Percentiles rank a stretch among this genome's conserved stretches.
phyloP scores from a whole-genome alignment of 2,329 filamentous ascomycete species.

The Pleurostoma richardsiae region DNA sequence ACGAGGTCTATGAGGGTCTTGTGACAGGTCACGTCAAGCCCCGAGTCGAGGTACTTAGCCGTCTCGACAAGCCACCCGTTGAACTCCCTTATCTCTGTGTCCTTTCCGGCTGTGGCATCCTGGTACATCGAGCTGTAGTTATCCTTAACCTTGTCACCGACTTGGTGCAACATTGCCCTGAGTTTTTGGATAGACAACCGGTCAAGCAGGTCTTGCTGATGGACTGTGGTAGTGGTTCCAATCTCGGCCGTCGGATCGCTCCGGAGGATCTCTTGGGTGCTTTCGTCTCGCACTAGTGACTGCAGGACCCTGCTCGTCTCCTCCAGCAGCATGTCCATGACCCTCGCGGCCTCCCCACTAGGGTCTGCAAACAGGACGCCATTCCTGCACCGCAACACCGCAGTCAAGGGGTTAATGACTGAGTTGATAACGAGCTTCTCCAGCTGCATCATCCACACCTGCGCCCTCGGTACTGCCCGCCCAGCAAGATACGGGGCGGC shows the following conservation, averaged over 20 bases:
- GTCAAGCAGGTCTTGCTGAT: slow-evolving; percentile 16
- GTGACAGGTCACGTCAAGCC: slow-evolving; percentile 12
- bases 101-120: slow-evolving; percentile 44
- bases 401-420: slow-evolving; percentile 81
- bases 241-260: no score
- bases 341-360: slow-evolving; percentile 39
- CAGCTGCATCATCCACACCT: slow-evolving; percentile 62
- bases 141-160: slow-evolving; percentile 41
- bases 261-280: slow-evolving; percentile 30
- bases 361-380: slow-evolving; percentile 66
- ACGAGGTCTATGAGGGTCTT: slow-evolving; percentile 15
- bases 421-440: slow-evolving; percentile 82
- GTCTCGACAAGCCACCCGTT: slow-evolving; percentile 49
- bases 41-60: slow-evolving; percentile 12
- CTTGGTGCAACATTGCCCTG: slow-evolving; percentile 36
- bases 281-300: slow-evolving; percentile 58
- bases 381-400: slow-evolving; percentile 71
- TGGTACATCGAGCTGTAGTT: slow-evolving; percentile 62
- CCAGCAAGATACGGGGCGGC: slow-evolving; percentile 37
- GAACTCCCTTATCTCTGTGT: slow-evolving; percentile 53
- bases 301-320: slow-evolving; percentile 73
- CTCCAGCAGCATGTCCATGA: slow-evolving; percentile 65
- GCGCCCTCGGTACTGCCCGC: slow-evolving; percentile 28
- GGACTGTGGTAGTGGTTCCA: not conserved
- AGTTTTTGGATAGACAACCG: slow-evolving; percentile 39